These are phyloP conservation scores for Aspergillus alliaceus DNA, from an alignment of 2,329 filamentous ascomycete genomes.

Conservation along the genomic window DNA sequence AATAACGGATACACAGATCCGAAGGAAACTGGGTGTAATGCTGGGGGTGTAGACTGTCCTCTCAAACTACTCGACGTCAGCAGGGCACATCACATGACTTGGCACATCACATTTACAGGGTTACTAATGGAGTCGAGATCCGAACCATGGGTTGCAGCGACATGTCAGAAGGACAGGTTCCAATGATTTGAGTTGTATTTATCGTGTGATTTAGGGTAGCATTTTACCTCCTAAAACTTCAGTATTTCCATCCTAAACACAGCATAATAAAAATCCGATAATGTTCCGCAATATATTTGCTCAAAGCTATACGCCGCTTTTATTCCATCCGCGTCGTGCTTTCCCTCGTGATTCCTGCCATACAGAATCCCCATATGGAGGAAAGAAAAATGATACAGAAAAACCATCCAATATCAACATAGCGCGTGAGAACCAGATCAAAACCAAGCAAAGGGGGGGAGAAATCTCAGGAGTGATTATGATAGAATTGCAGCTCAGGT, in stretches of 20 bases:
- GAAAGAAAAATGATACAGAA: conserved; percentile 13
- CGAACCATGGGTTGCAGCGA: neutral
- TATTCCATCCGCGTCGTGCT: conserved; percentile 14
- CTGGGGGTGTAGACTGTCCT: no score
- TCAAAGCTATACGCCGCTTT: conserved; percentile 17
- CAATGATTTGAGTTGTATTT: no score
- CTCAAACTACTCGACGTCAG: conserved; percentile 14
- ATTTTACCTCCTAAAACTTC: conserved; percentile 8
- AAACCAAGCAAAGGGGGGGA: conserved; percentile 7
- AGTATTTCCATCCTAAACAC: neutral
- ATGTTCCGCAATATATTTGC: conserved; percentile 9
- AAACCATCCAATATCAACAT: conserved; percentile 19
- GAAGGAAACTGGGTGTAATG: no score
- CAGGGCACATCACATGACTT: conserved; percentile 10
- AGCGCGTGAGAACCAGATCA: conserved; percentile 16
- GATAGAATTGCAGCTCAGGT: conserved; percentile 14
- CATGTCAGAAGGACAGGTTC: neutral
- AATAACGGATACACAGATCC: neutral
- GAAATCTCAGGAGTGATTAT: conserved; percentile 7
- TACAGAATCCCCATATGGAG: conserved; percentile 11
- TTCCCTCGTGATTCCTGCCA: conserved; percentile 8
- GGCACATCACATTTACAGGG: neutral
- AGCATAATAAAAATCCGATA: neutral
- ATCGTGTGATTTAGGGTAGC: no score
- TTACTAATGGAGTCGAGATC: neutral